These are phyloP conservation scores for Flaveria linearis DNA, from an alignment of 129 eudicot genomes.

Conservation along the genomic window DNA sequence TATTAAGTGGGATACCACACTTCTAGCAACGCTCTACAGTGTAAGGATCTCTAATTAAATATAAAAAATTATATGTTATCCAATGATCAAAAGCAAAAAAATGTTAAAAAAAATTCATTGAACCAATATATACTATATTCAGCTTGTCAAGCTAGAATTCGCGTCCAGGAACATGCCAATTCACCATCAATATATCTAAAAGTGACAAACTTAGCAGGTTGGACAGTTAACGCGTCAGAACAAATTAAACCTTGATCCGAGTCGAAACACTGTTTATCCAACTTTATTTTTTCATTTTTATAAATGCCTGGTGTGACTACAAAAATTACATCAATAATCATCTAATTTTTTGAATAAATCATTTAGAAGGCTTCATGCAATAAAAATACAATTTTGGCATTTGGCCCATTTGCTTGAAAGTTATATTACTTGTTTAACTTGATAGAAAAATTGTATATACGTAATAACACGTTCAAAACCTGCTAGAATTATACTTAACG, in stretches of 20 bases:
- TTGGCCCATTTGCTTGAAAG: neutral
- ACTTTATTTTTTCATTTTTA: neutral
- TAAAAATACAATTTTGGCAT: neutral
- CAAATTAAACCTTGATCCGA: neutral
- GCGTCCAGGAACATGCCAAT: neutral
- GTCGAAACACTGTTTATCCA: neutral
- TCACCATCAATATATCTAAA: too few relatives aligned
- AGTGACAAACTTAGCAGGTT: neutral
- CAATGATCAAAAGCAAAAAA: neutral
- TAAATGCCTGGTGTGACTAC: neutral
- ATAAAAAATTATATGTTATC: neutral
- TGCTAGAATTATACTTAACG: neutral
- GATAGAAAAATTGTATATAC: neutral
- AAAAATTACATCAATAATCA: neutral
- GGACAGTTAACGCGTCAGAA: neutral
- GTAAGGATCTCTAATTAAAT: conserved; percentile 47
- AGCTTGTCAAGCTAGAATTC: conserved; percentile 18
- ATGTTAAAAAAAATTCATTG: neutral
- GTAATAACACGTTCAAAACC: too few relatives aligned
- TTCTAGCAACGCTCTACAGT: conserved; percentile 75
- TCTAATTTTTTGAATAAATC: neutral
- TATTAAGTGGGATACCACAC: conserved; percentile 70
- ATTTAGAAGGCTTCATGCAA: neutral
- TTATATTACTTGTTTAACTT: neutral
- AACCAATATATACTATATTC: neutral